A percentile compares a stretch with the other conserved stretches of the same genome.
Conservation (phyloP, 1,284 basidiomycete species). For the Takashimella koratensis region DNA sequence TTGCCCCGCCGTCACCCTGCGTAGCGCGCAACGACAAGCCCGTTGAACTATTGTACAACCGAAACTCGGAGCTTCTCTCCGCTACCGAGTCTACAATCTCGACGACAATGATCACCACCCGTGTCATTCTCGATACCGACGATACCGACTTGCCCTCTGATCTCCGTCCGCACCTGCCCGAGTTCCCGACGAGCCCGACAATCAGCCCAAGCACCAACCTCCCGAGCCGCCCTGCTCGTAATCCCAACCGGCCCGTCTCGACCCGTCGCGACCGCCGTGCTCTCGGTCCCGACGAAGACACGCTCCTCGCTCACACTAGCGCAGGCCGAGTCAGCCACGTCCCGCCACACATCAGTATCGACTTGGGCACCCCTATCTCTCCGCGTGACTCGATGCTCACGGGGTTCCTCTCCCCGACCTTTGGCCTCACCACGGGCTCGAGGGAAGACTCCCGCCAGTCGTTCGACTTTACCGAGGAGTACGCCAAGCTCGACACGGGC, state of each 20-base stretch:
- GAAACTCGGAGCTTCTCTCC: neutral
- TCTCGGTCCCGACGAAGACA: neutral
- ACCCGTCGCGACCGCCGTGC: neutral
- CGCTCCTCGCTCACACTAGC: neutral
- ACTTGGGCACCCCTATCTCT: neutral
- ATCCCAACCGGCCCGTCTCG: neutral
- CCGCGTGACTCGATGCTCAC: neutral
- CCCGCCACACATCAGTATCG: neutral
- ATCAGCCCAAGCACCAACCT: neutral
- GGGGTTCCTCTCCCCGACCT: neutral
- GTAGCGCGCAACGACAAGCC: no score
- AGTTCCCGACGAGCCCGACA: neutral
- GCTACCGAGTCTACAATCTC: neutral
- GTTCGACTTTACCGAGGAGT: constrained; percentile 81
- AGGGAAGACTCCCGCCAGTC: constrained; percentile 56
- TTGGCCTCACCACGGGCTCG: neutral
- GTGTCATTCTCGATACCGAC: neutral
- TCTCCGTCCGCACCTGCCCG: neutral
- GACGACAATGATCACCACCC: neutral
- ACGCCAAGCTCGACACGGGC: constrained; percentile 65
- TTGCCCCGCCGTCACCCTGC: constrained; percentile 34
- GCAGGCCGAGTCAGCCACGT: neutral
- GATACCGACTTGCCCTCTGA: neutral
- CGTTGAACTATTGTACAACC: neutral
- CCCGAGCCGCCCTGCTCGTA: neutral